Evolutionary conservation across 257 asterid species (phyloP).

Genomic region (Solanum dulcamara): DNA sequence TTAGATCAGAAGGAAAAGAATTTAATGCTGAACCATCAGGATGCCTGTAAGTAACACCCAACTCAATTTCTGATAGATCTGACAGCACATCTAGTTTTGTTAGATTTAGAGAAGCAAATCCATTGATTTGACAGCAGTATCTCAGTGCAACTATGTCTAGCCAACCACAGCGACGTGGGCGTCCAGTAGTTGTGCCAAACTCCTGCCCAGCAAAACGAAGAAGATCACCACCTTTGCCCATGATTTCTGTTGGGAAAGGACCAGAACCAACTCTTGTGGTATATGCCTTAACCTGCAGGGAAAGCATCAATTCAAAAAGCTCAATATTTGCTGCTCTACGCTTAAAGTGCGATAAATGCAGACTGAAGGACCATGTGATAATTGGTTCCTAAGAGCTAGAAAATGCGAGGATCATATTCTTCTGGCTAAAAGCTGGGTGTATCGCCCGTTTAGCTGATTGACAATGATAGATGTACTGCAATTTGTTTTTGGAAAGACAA

Average conservation of each 20-base stretch:
- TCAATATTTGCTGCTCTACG: background rate
- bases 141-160: conserved; percentile 81
- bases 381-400: background rate
- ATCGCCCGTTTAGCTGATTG: background rate
- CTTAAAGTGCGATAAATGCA: background rate
- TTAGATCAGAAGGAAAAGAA: conserved; percentile 78
- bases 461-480: background rate
- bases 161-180: conserved; percentile 99
- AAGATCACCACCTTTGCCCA: conserved; percentile 68
- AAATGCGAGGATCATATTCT: background rate
- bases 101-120: conserved; percentile 88
- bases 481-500: background rate
- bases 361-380: background rate
- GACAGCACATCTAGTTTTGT: conserved; percentile 94
- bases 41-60: conserved; percentile 68
- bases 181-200: conserved; percentile 97
- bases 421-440: background rate
- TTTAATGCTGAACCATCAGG: conserved; percentile 46
- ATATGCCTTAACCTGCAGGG: conserved; percentile 83
- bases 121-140: conserved; percentile 80
- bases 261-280: conserved; percentile 97
- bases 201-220: conserved; percentile 92
- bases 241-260: conserved; percentile 90
- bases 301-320: background rate
- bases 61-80: conserved; percentile 56